Percentiles rank a stretch among this genome's conserved stretches.
These are phyloP conservation scores for Pueraria montana DNA, from an alignment of 306 rosid species.

Conservation along the genomic window DNA sequence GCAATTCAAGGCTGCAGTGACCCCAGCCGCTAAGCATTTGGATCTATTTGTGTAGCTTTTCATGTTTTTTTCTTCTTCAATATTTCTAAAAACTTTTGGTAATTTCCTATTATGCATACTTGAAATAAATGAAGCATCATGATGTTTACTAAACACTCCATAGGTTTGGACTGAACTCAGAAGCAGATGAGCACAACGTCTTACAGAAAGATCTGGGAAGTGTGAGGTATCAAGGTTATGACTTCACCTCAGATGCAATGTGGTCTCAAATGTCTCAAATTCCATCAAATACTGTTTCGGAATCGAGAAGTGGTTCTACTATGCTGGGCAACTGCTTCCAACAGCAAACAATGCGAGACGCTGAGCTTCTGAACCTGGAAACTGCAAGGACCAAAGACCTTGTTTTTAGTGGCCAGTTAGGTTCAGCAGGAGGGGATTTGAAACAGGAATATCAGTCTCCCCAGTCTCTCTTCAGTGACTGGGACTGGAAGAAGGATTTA, in stretches of 20 bases:
- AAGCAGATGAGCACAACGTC: slow-evolving; percentile 62
- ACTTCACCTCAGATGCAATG: slow-evolving; percentile 58
- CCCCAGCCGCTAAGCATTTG: slow-evolving; percentile 8
- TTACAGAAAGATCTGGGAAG: slow-evolving; percentile 62
- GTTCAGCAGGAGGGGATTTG: slow-evolving; percentile 52
- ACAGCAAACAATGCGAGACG: slow-evolving; percentile 54
- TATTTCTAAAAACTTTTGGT: background rate
- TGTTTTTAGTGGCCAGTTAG: slow-evolving; percentile 53
- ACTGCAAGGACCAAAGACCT: slow-evolving; percentile 58
- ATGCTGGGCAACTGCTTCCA: slow-evolving; percentile 56
- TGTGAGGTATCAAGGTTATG: slow-evolving; percentile 58
- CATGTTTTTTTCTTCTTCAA: background rate
- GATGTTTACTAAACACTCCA: slow-evolving; percentile 41
- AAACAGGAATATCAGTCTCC: slow-evolving; percentile 66
- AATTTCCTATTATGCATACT: slow-evolving; percentile 24
- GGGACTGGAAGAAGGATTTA: slow-evolving; percentile 68
- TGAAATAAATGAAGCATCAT: slow-evolving; percentile 19
- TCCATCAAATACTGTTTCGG: slow-evolving; percentile 55
- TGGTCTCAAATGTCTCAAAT: slow-evolving; percentile 65
- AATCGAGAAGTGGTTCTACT: slow-evolving; percentile 55
- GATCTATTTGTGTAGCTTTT: slow-evolving; percentile 19
- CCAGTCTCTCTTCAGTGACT: slow-evolving; percentile 66
- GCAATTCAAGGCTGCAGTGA: slow-evolving; percentile 10
- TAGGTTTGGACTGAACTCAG: slow-evolving; percentile 61
- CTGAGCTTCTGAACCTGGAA: slow-evolving; percentile 52